phyloP scores from a whole-genome alignment of 495 filamentous ascomycete genomes.

The Astrothelium macrocarpum region DNA sequence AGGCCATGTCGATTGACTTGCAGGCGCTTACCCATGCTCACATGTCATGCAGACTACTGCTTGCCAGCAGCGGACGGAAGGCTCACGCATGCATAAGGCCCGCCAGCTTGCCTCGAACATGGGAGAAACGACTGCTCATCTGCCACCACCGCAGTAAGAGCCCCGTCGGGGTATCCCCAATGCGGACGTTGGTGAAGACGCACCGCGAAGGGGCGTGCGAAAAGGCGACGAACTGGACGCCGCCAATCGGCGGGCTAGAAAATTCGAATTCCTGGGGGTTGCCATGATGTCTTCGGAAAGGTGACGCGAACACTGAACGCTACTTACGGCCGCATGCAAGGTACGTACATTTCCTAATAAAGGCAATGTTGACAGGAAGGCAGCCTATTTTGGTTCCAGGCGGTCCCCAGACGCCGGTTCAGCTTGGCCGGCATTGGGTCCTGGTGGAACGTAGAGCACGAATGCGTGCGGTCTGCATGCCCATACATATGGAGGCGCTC shows the following conservation, averaged over 20 bases:
- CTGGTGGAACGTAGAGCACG: not conserved
- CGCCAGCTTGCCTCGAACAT: not conserved
- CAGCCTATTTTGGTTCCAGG: not conserved
- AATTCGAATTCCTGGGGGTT: not conserved
- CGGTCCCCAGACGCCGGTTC: not conserved
- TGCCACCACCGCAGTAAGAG: not conserved
- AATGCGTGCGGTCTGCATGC: not conserved
- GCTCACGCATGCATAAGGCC: not conserved
- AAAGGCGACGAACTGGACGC: not conserved
- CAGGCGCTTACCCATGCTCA: conserved; percentile 4
- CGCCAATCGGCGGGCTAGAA: not conserved
- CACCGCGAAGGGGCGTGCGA: not conserved
- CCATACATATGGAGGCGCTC: not conserved
- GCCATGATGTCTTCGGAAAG: not conserved
- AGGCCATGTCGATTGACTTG: conserved; percentile 6
- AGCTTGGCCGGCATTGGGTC: not conserved
- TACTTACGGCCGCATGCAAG: not conserved
- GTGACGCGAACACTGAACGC: not conserved
- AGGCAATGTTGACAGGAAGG: not conserved
- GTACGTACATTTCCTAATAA: not conserved
- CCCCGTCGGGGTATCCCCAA: too few relatives aligned
- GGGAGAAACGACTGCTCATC: not conserved
- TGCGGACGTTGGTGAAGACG: not conserved
- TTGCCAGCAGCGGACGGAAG: not conserved
- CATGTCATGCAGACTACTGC: not conserved